Base-by-base conservation (phyloP, 164 flowering plant species). In the Nymphaea colorata region DNA sequence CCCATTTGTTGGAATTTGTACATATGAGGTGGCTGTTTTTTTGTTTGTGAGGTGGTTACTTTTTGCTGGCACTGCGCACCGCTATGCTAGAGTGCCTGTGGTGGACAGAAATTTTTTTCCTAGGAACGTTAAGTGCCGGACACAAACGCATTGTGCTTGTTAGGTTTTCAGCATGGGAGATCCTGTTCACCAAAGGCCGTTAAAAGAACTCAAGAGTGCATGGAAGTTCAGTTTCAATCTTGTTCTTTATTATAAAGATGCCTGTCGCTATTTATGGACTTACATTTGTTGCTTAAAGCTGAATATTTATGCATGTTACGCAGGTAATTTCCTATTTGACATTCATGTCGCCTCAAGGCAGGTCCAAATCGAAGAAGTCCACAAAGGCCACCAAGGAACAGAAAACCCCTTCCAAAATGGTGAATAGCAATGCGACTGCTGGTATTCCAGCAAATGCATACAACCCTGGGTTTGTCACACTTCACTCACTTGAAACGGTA, bases 291-390 rank as follows among this genome's bases (percentile, higher is more conserved):
- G 57, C 14, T 51, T 51, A 51, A 25, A 25, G 36, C 36, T 25
- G 36, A 25, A 25, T 25, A 25, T 51, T 51, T 51, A 8, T 15
- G 8, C 57, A 51, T 51, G 10, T 51, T 2, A 15, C 5, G 57
- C 57, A 51, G 8, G 36, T 47, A 47, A 47, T 47, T 47, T 47
- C 55, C 4, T 6, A 47, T 47, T 6, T 7, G 55, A 4, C 12
- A 47, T 47, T 14, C n/a, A 88, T 93, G 98, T 87, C 97, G 79
- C 94, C 95, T 63, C 89, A 89, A 66, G 77, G 91, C 14, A 92
- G 76, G 71, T 87, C 96, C 12, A 90, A 89, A 79, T 81, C 86
- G 62, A 93, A 86, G 80, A 88, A 84, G 43, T 86, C 80, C 36
- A 69, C 75, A 73, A 87, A 72, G 78, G 80, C 78, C 42, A 75